phyloP scores from a whole-genome alignment of 2,329 filamentous ascomycete genomes.

The Claviceps africana region DNA sequence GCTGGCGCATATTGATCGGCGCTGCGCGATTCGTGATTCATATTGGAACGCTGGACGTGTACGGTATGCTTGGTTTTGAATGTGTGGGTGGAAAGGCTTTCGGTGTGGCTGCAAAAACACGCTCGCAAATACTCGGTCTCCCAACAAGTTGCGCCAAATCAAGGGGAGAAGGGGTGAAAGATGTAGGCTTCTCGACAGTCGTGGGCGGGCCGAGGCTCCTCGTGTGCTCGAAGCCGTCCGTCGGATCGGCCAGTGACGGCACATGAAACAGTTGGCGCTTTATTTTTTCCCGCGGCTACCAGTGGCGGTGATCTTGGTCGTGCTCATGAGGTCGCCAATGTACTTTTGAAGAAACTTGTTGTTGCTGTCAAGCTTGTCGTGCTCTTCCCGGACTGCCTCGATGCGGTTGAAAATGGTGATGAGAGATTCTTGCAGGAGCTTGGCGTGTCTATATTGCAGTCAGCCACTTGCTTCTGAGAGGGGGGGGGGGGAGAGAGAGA shows the following conservation, averaged over 20 bases:
- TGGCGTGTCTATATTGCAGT: conserved; percentile 55
- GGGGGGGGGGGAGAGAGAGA: no score
- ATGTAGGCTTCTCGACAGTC: neutral
- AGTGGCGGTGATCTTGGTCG: conserved; percentile 55
- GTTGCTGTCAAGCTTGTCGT: conserved; percentile 91
- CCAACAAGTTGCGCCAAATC: neutral
- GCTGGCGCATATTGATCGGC: neutral
- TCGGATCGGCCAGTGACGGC: neutral
- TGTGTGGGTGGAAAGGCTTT: neutral
- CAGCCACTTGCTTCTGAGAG: neutral
- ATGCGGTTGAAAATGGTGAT: conserved; percentile 84
- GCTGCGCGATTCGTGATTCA: neutral
- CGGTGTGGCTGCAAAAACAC: neutral
- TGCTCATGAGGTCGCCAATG: conserved; percentile 88
- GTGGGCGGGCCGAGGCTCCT: neutral
- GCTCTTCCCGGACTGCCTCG: conserved; percentile 84
- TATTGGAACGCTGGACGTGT: neutral
- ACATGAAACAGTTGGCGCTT: conserved; percentile 7
- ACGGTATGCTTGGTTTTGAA: neutral
- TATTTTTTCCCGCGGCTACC: conserved; percentile 40
- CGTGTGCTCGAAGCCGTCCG: neutral
- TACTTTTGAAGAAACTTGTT: conserved; percentile 98
- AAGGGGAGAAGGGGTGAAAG: neutral
- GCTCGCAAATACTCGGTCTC: neutral
- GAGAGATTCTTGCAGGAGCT: conserved; percentile 75